These are phyloP conservation scores for Fusarium luffae DNA, from an alignment of 2,329 filamentous ascomycete genomes.

Conservation along the genomic window DNA sequence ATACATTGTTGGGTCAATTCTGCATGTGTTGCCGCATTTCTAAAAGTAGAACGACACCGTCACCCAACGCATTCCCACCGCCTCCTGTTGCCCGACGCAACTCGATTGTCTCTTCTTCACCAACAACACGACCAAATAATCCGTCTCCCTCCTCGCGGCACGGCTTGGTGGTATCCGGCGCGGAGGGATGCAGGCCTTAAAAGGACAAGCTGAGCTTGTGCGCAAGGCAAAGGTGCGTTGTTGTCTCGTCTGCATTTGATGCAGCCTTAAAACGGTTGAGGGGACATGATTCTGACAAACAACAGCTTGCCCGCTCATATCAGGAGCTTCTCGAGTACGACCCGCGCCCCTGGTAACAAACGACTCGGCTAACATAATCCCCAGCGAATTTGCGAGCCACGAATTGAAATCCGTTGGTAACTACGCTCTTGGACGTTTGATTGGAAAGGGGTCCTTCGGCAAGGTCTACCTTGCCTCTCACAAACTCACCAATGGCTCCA, in stretches of 20 bases:
- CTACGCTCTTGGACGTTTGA: conserved; percentile 89
- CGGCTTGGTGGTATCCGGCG: conserved; percentile 41
- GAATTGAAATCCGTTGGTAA: conserved; percentile 94
- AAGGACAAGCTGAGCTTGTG: conserved; percentile 68
- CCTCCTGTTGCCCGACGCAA: conserved; percentile 21
- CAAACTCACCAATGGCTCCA: conserved; percentile 98
- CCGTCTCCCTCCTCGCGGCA: conserved; percentile 36
- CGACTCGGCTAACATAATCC: conserved; percentile 16
- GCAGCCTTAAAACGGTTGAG: neutral
- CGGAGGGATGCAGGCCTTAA: conserved; percentile 64
- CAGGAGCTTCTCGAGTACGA: conserved; percentile 92
- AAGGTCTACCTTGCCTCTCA: conserved; percentile 97
- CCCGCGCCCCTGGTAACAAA: neutral
- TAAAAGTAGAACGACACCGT: conserved; percentile 35
- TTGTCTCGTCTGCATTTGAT: neutral
- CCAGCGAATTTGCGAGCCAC: conserved; percentile 90
- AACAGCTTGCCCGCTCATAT: conserved; percentile 93
- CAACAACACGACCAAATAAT: conserved; percentile 5
- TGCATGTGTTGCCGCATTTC: conserved; percentile 37
- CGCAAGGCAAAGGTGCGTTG: conserved; percentile 69
- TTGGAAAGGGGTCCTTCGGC: conserved; percentile 97
- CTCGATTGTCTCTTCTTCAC: neutral
- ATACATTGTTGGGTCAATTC: conserved; percentile 25
- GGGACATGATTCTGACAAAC: conserved; percentile 3
- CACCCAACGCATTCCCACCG: conserved; percentile 33